Base-by-base conservation (phyloP, 2,329 filamentous ascomycete species). In the Colletotrichum sp. region DNA sequence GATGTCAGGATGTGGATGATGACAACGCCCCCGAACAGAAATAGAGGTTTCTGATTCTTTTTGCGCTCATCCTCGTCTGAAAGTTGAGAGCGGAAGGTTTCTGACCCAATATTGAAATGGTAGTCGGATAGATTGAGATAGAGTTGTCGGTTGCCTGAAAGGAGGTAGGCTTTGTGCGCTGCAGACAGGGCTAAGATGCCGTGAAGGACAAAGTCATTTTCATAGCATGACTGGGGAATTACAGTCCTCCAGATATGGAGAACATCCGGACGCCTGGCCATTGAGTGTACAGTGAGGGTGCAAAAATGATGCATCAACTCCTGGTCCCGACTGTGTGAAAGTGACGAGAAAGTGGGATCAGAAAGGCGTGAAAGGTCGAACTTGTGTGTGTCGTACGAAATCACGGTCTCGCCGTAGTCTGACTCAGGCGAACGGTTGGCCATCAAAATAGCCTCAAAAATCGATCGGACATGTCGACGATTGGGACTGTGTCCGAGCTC, bases 381-480 rank as follows among this genome's bases (percentile, higher is more conserved):
- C 10, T 52, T 13, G 2, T 1, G 43, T 13, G 2, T 13, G 43
- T 52, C 10, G n/a, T 13, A 52, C 0, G n/a, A 4, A 2, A 21
- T 52, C 3, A 52, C 10, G 43, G n/a, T 4, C 3, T 52, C n/a
- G 43, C 43, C 43, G n/a, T 52, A 21, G n/a, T 52, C 43, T 21
- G n/a, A 52, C 0, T 52, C 2, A 0, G n/a, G 6, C 2, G 43
- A 7, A 7, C 0, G n/a, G 43, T 21, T 21, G 43, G 10, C 10
- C 43, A 52, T 52, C n/a, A 52, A 52, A 52, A 52, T 52, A 13
- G 43, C 43, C n/a, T 52, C 43, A 52, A 52, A 52, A 4, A 52
- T 1, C 6, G 43, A 52, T 4, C n/a, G 43, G n/a, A 21, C 43
- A 21, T 21, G n/a, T 13, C 43, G 43, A 52, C 43, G 6, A 13